Evolutionary conservation across 345 rosid genomes (phyloP), one percentile per base, ranked within the genome.

Genomic region (Ceriops decandra): DNA sequence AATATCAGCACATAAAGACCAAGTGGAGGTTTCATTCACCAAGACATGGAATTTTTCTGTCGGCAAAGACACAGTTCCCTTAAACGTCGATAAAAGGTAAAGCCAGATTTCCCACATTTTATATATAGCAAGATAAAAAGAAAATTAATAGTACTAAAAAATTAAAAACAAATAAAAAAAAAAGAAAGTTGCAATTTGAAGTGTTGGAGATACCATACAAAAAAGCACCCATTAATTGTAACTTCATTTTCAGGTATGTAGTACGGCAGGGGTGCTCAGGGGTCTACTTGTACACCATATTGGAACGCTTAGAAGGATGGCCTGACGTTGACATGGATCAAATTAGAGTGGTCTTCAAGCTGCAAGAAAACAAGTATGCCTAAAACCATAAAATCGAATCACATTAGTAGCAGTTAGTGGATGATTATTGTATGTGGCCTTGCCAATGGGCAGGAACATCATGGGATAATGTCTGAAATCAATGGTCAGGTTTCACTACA

Each of bases 271-370:
- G 90, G 5, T 30, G 68, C 60, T 73, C 96, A 0, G 98, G 99
- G 20, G 24, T 91, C 32, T 90, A 95, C 69, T 54, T 81, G 52
- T 95, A 95, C 22, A 82, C 86, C 59, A 80, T 95, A 35, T 63
- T 95, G 65, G 93, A 95, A 73, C 85, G 96, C 19, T 68, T 73
- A 58, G 77, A 77, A 68, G 95, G 90, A 52, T 95, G 89, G 91
- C 99, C 96, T 4, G 89, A 85, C 51, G 89, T 89, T 26, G 87
- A 88, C 67, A 88, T 95, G 89, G 90, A 86, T 76, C 99, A 95
- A 75, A 86, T 85, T 24, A 86, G 99, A 69, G 79, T 88, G 15
- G 99, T 83, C 63, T 90, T 88, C 83, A 95, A 84, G 84, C 98
- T 90, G 60, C 80, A 80, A 52, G 60, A 74, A 17, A 60, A 85